A percentile compares a stretch with the other conserved stretches of the same genome.
phyloP scores from a whole-genome alignment of 345 rosid genomes.

The Eucalyptus albens region DNA sequence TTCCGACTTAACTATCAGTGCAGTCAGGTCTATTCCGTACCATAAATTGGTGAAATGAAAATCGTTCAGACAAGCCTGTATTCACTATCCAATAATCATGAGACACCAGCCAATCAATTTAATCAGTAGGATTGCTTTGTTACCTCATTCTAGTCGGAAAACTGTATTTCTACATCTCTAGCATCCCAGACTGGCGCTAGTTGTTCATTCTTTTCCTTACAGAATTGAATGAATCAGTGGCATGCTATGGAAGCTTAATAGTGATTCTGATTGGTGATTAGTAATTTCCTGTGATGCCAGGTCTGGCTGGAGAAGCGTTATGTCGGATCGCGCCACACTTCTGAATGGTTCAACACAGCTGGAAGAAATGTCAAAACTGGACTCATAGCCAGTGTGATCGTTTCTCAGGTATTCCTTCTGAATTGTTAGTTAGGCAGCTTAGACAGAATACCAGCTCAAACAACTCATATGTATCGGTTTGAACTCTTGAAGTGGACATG shows the following conservation, averaged over 20 bases:
- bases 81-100: neutral
- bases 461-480: neutral
- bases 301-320: conserved; percentile 91
- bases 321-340: conserved; percentile 75
- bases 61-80: neutral
- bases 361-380: conserved; percentile 95
- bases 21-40: neutral
- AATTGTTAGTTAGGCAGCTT: neutral
- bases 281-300: conserved; percentile 5
- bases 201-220: neutral
- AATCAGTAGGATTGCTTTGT: neutral
- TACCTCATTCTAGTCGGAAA: neutral
- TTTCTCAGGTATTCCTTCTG: conserved; percentile 45
- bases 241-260: neutral
- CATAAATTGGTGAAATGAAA: neutral
- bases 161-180: neutral
- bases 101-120: neutral
- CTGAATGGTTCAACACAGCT: conserved; percentile 98
- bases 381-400: conserved; percentile 89
- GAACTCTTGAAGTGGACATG: conserved; percentile 68
- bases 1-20: neutral
- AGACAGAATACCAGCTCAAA: neutral
- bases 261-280: neutral
- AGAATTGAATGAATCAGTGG: neutral
- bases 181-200: neutral